A percentile compares a stretch with the other conserved stretches of the same genome.
Evolutionary conservation across 2,329 filamentous ascomycete genomes (phyloP).

Genomic region (Aspergillus vadensis): DNA sequence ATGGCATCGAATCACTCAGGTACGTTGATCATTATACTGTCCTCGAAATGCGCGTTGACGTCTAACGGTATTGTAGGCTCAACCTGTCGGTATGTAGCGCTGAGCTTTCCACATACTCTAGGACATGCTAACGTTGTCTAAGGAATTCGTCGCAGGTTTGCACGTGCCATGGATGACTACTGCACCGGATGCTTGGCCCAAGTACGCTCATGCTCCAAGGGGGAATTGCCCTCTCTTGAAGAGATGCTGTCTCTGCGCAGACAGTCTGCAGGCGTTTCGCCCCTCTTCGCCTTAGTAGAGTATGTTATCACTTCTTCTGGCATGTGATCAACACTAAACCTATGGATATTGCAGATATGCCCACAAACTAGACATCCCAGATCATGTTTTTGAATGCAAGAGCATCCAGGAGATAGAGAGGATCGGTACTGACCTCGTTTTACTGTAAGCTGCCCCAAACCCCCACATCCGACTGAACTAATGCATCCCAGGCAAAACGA

Average conservation of each 20-base stretch:
- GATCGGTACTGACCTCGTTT: slow-evolving; percentile 22
- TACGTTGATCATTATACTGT: not conserved
- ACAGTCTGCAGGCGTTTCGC: slow-evolving; percentile 23
- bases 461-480: not conserved
- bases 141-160: slow-evolving; percentile 18
- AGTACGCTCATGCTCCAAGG: slow-evolving; percentile 17
- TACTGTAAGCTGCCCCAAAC: slow-evolving; percentile 18
- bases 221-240: slow-evolving; percentile 17
- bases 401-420: slow-evolving; percentile 24
- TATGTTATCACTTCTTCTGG: slow-evolving; percentile 10
- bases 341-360: slow-evolving; percentile 15
- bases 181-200: slow-evolving; percentile 21
- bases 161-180: slow-evolving; percentile 21
- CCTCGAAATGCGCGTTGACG: not conserved
- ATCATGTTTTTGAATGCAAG: slow-evolving; percentile 20
- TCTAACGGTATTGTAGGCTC: slow-evolving; percentile 1
- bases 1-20: slow-evolving; percentile 27
- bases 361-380: slow-evolving; percentile 21
- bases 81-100: slow-evolving; percentile 11
- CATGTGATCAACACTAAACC: too few relatives aligned
- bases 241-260: slow-evolving; percentile 21
- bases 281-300: slow-evolving; percentile 27
- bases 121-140: not conserved
- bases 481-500: slow-evolving; percentile 24
- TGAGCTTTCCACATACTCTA: not conserved